Evolutionary conservation across 2,329 filamentous ascomycete genomes (phyloP).

Genomic region (Calonectria henricotiae): DNA sequence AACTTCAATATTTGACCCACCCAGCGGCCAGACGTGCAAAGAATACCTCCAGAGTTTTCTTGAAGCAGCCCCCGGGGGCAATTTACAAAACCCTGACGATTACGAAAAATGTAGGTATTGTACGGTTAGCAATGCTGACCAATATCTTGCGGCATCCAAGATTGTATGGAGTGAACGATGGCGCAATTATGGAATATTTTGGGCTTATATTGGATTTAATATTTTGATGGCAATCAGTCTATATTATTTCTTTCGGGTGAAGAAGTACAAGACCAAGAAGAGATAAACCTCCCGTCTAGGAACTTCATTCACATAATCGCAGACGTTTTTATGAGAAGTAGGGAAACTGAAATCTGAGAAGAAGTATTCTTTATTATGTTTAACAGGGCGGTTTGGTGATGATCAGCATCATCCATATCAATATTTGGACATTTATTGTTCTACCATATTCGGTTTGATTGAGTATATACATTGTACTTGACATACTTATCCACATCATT

Average conservation of each 20-base stretch:
- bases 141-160: constrained; percentile 67
- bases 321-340: not conserved
- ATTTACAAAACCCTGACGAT: constrained; percentile 74
- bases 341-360: not conserved
- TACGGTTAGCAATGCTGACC: constrained; percentile 73
- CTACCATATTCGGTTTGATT: not conserved
- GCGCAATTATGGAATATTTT: constrained; percentile 81
- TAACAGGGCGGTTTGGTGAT: too few species aligned
- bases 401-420: not conserved
- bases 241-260: constrained; percentile 77
- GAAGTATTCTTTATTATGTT: too few species aligned
- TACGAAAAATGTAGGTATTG: constrained; percentile 78
- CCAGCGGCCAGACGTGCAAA: constrained; percentile 74
- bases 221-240: constrained; percentile 71
- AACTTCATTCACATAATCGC: not conserved
- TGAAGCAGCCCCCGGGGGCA: constrained; percentile 69
- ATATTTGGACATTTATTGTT: not conserved
- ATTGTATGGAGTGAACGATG: constrained; percentile 73
- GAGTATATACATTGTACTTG: not conserved
- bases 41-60: constrained; percentile 76
- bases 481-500: not conserved
- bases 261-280: constrained; percentile 50
- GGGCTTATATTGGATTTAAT: constrained; percentile 78
- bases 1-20: constrained; percentile 76
- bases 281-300: not conserved